These are phyloP conservation scores for Thyridium curvatum DNA, from an alignment of 2,329 filamentous ascomycete genomes.

Conservation along the genomic window DNA sequence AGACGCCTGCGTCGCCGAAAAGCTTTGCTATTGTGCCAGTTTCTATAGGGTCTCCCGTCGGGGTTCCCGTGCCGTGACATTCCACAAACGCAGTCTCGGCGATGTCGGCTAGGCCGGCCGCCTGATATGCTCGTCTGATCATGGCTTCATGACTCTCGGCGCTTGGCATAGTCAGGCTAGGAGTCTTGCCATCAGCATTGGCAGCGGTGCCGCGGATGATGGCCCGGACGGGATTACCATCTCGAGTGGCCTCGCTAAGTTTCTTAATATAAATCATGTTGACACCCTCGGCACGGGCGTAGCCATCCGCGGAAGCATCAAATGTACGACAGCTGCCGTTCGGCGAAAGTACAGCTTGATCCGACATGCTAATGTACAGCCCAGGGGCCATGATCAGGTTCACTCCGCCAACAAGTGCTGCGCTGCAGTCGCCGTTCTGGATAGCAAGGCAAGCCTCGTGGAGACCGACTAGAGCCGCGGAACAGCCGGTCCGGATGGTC, in stretches of 20 bases:
- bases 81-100: constrained; percentile 18
- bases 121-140: no score
- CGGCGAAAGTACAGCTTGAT: constrained; percentile 11
- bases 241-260: neutral
- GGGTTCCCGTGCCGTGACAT: constrained; percentile 32
- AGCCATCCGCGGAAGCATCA: no score
- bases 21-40: neutral
- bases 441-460: constrained; percentile 23
- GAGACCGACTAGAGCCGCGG: constrained; percentile 20
- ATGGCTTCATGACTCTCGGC: no score
- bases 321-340: constrained; percentile 7
- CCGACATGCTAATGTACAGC: constrained; percentile 11
- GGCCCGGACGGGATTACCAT: no score
- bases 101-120: no score
- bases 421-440: constrained; percentile 14
- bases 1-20: neutral
- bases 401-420: constrained; percentile 23
- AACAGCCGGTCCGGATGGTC: constrained; percentile 28
- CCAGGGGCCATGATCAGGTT: constrained; percentile 24
- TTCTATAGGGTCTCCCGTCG: neutral
- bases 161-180: no score
- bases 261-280: no score
- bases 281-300: no score
- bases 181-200: no score
- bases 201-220: no score